phyloP scores from a whole-genome alignment of 495 filamentous ascomycete genomes.

The Penicillium silybi region DNA sequence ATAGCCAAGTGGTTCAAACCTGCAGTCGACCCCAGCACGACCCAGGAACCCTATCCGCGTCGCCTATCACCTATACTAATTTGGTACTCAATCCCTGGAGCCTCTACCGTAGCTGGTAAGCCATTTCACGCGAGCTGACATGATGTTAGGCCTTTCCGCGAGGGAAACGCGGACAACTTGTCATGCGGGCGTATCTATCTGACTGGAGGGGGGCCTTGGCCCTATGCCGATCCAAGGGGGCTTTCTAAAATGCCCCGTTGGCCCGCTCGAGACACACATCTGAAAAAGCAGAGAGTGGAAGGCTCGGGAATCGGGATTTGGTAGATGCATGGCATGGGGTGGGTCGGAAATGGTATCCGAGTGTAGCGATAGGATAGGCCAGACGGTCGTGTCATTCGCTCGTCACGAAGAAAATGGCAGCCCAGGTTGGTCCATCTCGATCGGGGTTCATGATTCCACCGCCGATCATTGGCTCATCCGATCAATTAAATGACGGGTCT shows the following conservation, averaged over 20 bases:
- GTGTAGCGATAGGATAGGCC: background rate
- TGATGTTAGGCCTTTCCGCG: background rate
- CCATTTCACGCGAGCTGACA: background rate
- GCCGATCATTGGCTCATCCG: constrained; percentile 1
- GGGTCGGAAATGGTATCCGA: background rate
- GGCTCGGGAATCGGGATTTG: background rate
- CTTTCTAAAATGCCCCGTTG: background rate
- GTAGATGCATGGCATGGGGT: background rate
- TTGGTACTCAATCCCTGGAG: constrained; percentile 5
- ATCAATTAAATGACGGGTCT: background rate
- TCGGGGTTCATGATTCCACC: background rate
- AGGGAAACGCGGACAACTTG: background rate
- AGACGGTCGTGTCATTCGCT: background rate
- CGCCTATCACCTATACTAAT: constrained; percentile 1
- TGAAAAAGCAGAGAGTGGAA: too few species aligned
- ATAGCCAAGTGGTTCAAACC: background rate
- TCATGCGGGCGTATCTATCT: background rate
- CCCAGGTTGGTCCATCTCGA: background rate
- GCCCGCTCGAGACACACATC: too few species aligned
- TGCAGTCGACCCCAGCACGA: background rate
- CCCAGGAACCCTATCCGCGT: background rate
- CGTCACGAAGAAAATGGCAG: background rate
- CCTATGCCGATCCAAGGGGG: background rate
- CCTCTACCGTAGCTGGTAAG: background rate
- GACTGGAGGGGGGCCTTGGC: background rate